Base-by-base conservation (phyloP, 176 grass and related monocot genomes). In the Carex scoparia region DNA sequence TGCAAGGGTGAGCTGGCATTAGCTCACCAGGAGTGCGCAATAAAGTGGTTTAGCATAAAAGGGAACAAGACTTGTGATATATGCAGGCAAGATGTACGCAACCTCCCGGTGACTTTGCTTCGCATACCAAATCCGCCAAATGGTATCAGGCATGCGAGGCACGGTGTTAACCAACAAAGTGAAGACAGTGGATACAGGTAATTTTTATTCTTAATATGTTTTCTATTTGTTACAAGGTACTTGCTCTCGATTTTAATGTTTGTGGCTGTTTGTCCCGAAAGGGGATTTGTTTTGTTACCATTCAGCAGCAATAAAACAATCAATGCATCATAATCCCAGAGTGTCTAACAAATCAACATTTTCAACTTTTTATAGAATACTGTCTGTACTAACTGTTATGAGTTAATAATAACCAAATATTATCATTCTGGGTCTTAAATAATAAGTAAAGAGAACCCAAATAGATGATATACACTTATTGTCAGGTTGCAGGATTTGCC, bases 31-130 rank as follows among this genome's bases (percentile, higher is more conserved):
- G 96, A 99, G 28, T 99, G 96, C 87, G 96, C 96, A 54, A 69
- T 99, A 81, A 99, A 99, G 91, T 99, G 96, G 96, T 99, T 99
- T 90, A 99, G 93, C 69, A 95, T 99, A 61, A 99, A 99, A 73
- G 96, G 96, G 65, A 99, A 99, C 62, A 99, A 99, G 88, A 99
- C 88, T 73, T 99, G 96, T 82, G 96, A 99, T 86, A 84, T 99
- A 10, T 99, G 96, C 67, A 94, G 86, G 72, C 90, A 99, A 86
- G 96, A 99, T 77, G 93, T 99, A 86, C 80, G 60, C 61, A 99
- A 99, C 86, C 81, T 99, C 32, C 93, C 96, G 35, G 96, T 99
- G 57, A 99, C 91, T 73, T 94, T 99, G 88, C 74, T 99, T 79
- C 92, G 93, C 74, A 89, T 99, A 88, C 96, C 91, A 12, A 95